Percentiles rank a stretch among this genome's conserved stretches.
Evolutionary conservation across 75 land plant genomes (phyloP).

Genomic region (Pinus albicaulis): DNA sequence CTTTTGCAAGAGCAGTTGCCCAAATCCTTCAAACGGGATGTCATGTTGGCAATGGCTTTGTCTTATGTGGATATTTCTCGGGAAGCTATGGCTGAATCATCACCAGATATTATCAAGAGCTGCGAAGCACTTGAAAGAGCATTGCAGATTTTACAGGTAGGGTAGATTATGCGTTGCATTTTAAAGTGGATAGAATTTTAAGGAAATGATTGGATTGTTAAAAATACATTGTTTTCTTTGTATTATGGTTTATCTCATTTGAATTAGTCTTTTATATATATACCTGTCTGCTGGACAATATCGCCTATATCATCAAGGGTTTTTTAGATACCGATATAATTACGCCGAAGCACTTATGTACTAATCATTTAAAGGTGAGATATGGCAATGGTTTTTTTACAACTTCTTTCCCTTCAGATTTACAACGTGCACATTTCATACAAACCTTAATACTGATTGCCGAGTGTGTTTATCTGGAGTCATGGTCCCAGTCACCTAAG

Average conservation of each 20-base stretch:
- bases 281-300: neutral
- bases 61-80: constrained; percentile 92
- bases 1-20: constrained; percentile 71
- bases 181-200: neutral
- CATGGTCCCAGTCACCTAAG: neutral
- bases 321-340: neutral
- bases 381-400: neutral
- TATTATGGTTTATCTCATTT: neutral
- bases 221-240: neutral
- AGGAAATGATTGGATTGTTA: neutral
- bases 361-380: neutral
- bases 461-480: neutral
- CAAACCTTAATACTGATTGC: neutral
- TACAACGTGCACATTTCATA: no score
- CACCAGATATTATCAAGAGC: constrained; percentile 71
- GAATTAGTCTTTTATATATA: neutral
- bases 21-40: constrained; percentile 80
- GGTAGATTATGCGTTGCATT: neutral
- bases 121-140: constrained; percentile 85
- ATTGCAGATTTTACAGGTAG: constrained; percentile 80
- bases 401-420: neutral
- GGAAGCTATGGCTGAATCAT: constrained; percentile 83
- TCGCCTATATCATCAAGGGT: neutral
- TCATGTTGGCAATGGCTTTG: constrained; percentile 87
- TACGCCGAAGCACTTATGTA: neutral